These are phyloP conservation scores for Macrocybe gigantea DNA, from an alignment of 768 basidiomycete genomes.

Conservation along the genomic window DNA sequence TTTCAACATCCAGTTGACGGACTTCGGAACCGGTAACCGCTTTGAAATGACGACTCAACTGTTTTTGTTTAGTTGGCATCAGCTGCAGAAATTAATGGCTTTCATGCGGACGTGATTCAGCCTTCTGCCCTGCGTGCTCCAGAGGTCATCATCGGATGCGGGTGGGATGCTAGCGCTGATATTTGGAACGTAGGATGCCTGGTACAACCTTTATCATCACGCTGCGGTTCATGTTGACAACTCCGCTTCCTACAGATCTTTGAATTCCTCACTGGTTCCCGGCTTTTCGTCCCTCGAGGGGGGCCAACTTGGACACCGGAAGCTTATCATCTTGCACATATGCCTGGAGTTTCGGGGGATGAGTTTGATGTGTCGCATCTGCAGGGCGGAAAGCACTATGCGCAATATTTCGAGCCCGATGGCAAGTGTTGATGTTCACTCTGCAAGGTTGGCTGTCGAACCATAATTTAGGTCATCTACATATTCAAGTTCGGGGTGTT, in stretches of 20 bases:
- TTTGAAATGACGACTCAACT: not conserved
- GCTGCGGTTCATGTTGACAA: not conserved
- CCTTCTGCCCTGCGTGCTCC: conserved; percentile 20
- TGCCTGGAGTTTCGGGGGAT: conserved; percentile 9
- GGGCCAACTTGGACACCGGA: conserved; percentile 12
- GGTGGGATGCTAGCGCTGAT: conserved; percentile 20
- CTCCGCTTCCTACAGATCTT: conserved; percentile 10
- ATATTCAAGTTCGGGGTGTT: not conserved
- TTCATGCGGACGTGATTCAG: conserved; percentile 12
- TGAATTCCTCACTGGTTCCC: conserved; percentile 15
- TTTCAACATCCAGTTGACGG: conserved; percentile 6
- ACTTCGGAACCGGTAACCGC: conserved; percentile 10
- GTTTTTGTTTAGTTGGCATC: not conserved
- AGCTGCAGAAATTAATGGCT: conserved; percentile 5
- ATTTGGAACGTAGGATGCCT: conserved; percentile 27
- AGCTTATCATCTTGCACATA: conserved; percentile 15
- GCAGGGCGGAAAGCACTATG: conserved; percentile 6
- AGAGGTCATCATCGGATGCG: conserved; percentile 18
- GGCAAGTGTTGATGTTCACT: conserved; percentile 2
- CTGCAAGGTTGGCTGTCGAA: not conserved
- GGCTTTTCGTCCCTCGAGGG: conserved; percentile 14
- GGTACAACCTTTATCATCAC: conserved; percentile 5
- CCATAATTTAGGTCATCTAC: conserved; percentile 1
- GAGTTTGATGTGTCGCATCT: conserved; percentile 7
- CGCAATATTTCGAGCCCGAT: conserved; percentile 7